A percentile compares a stretch with the other conserved stretches of the same genome.
These are phyloP conservation scores for Golubevia sp. DNA, from an alignment of 1,284 basidiomycete genomes.

Conservation along the genomic window DNA sequence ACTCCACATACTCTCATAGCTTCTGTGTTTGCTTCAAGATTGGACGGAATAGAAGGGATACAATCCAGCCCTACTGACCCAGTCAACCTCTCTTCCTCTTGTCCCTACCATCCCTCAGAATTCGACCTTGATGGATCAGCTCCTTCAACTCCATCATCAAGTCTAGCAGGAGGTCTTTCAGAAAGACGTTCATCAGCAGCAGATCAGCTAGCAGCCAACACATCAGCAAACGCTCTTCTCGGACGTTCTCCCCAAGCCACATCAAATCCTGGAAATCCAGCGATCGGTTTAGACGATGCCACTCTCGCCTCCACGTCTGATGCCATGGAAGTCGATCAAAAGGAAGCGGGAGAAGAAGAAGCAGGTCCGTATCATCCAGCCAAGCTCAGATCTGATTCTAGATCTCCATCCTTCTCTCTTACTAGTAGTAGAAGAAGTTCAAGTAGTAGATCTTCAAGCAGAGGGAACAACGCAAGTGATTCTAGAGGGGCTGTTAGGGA, in stretches of 20 bases:
- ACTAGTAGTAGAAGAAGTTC: conserved; percentile 32
- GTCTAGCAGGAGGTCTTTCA: not conserved
- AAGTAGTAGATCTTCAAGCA: conserved; percentile 29
- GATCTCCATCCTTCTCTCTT: conserved; percentile 32
- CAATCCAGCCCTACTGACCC: too few relatives aligned
- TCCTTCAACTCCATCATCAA: not conserved
- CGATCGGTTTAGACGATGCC: conserved; percentile 33
- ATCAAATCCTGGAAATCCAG: conserved; percentile 16
- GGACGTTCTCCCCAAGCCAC: conserved; percentile 8
- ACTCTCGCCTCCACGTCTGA: conserved; percentile 24
- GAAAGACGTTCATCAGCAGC: conserved; percentile 24
- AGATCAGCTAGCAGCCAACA: conserved; percentile 43
- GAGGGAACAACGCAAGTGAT: conserved; percentile 17
- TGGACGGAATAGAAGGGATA: too few relatives aligned
- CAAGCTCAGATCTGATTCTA: not conserved
- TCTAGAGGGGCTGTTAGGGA: conserved; percentile 31
- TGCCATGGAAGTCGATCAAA: conserved; percentile 8
- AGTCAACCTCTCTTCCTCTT: not conserved
- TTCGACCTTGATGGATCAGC: conserved; percentile 36
- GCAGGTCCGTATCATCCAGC: not conserved
- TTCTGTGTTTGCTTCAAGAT: too few relatives aligned
- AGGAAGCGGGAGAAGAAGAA: not conserved
- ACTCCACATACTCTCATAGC: too few relatives aligned
- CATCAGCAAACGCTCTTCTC: conserved; percentile 32
- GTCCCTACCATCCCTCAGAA: conserved; percentile 8